Base-by-base conservation (phyloP, 495 filamentous ascomycete genomes). In the Sporormia fimetaria region DNA sequence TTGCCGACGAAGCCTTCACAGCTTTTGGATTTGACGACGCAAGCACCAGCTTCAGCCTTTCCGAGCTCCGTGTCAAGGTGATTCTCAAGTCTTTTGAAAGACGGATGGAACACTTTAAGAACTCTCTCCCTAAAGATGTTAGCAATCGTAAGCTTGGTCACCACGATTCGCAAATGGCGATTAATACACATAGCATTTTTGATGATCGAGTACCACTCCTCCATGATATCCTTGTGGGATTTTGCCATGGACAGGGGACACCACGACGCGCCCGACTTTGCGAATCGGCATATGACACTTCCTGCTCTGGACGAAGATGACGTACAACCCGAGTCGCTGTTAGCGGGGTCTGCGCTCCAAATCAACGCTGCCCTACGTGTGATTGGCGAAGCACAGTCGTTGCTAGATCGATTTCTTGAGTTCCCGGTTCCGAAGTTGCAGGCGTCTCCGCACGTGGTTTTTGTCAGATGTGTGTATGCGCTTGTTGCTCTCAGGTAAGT, bases 1-100 rank as follows among this genome's bases (percentile, higher is more conserved):
- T 72, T 20, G 63, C 63, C 17, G 70, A 74, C 32, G 67, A 73
- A 51, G 59, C 67, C 2, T 57, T 60, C 47, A 58, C 63, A 11
- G 67, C 67, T 0, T 67, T 73, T 36, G 66, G 65, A 9, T 61
- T 73, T 10, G 70, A 74, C 21, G 68, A 73, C 46, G 65, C 67
- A 8, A 66, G 62, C 24, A 60, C 64, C 18, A 61, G 57, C 1
- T 61, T 64, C 6, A 51, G 59, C 1, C 42, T 72, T 25, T 64
- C 67, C 1, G 70, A 72, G 33, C 57, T 62, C 3, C 64, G 67
- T 1, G 54, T 69, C 0, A 68, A 73, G 31, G 59, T 66, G 5
- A 64, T 69, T 30, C 47, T 73, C 33, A 58, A 61, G n/a, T 61
- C 61, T 51, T 72, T 73, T 41, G 70, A 73, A 33, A 64, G 67